Conservation (phyloP, 192 early-diverging fungal genomes). For the Backusella parvicylindrica region DNA sequence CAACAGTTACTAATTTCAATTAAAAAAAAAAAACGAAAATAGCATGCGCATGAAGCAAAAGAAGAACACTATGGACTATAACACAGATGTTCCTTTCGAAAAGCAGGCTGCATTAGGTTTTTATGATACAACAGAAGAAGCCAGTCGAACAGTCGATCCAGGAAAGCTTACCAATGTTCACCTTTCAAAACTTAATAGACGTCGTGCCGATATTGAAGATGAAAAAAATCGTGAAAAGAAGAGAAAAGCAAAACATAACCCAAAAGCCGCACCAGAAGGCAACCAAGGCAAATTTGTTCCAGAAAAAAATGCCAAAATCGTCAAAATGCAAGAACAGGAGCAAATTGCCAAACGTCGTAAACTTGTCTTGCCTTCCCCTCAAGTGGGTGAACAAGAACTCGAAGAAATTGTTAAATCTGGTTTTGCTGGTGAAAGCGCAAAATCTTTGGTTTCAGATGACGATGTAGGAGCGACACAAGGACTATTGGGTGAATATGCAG, state of each 20-base stretch:
- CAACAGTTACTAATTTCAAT: not conserved
- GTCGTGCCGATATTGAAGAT: slow-evolving; percentile 79
- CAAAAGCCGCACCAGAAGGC: slow-evolving; percentile 45
- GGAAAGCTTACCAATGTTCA: slow-evolving; percentile 68
- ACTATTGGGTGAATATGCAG: slow-evolving; percentile 73
- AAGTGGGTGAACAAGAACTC: slow-evolving; percentile 86
- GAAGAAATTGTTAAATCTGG: slow-evolving; percentile 92
- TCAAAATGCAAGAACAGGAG: slow-evolving; percentile 66
- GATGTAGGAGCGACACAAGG: slow-evolving; percentile 53
- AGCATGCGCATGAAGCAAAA: slow-evolving; percentile 59
- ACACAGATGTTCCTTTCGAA: slow-evolving; percentile 95
- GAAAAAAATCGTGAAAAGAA: slow-evolving; percentile 80
- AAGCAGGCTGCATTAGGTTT: slow-evolving; percentile 85
- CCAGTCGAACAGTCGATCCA: slow-evolving; percentile 52
- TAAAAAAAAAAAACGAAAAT: not conserved
- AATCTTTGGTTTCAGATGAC: slow-evolving; percentile 61
- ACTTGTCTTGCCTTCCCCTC: slow-evolving; percentile 84
- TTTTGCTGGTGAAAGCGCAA: slow-evolving; percentile 71
- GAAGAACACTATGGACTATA: slow-evolving; percentile 87
- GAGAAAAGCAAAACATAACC: slow-evolving; percentile 54
- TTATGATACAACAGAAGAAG: slow-evolving; percentile 88
- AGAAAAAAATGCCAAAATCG: slow-evolving; percentile 44
- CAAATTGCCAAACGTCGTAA: slow-evolving; percentile 70
- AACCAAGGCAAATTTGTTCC: slow-evolving; percentile 61
- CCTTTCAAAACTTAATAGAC: slow-evolving; percentile 84